Conservation (phyloP, 305 asterid species). For the Vinca major region DNA sequence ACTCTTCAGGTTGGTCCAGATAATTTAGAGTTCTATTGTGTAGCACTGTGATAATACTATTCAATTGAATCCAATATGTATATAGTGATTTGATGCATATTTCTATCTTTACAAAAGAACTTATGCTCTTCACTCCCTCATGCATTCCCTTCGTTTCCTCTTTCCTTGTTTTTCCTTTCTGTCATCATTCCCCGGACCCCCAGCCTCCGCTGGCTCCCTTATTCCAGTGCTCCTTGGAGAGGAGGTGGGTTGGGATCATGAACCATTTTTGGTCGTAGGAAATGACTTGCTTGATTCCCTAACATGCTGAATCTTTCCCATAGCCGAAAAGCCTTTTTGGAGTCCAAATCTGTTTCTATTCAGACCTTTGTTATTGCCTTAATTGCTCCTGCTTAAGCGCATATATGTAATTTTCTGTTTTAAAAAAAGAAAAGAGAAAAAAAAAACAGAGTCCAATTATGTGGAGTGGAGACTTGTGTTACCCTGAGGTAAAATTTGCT, state of each 20-base stretch:
- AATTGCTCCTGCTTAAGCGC: neutral
- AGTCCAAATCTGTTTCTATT: neutral
- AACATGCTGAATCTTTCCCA: neutral
- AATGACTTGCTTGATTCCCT: neutral
- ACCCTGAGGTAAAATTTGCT: neutral
- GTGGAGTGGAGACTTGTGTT: neutral
- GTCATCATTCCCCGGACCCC: neutral
- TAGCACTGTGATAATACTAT: neutral
- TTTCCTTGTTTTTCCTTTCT: neutral
- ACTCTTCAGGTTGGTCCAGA: neutral
- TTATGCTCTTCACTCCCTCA: neutral
- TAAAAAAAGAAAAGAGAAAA: neutral
- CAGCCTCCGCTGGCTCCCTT: neutral
- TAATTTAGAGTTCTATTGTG: neutral
- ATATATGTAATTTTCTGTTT: no score
- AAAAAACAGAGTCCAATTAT: neutral
- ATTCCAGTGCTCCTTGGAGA: neutral
- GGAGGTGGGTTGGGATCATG: neutral
- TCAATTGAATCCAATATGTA: neutral
- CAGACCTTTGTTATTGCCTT: neutral
- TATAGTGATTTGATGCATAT: neutral
- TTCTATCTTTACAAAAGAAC: neutral
- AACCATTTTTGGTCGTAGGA: neutral
- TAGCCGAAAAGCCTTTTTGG: slow-evolving; percentile 2
- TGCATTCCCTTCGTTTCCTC: neutral